A percentile compares a stretch with the other conserved stretches of the same genome.
phyloP scores from a whole-genome alignment of 2,329 filamentous ascomycete species.

The Pseudogymnoascus sp. region DNA sequence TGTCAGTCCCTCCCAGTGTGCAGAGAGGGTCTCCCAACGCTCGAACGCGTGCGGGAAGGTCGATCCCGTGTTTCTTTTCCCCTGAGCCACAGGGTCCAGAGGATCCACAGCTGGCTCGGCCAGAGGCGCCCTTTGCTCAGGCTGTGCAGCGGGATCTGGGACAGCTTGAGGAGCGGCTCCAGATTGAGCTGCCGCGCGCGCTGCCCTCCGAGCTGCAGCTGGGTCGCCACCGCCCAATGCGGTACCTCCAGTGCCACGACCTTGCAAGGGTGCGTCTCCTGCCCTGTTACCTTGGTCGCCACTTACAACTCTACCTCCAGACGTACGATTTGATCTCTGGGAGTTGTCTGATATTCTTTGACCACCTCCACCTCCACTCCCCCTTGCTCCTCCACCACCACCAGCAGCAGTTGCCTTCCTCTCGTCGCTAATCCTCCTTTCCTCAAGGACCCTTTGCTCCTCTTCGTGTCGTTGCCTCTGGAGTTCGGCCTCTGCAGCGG shows the following conservation, averaged over 20 bases:
- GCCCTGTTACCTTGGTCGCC: conserved; percentile 12
- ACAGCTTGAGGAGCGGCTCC: not conserved
- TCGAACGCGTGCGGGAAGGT: conserved; percentile 93
- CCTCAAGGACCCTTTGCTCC: conserved; percentile 46
- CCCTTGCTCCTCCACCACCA: conserved; percentile 27
- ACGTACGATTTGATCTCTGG: conserved; percentile 23
- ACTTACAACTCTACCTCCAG: conserved; percentile 17
- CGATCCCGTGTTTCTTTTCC: conserved; percentile 17
- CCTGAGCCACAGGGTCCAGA: conserved; percentile 7
- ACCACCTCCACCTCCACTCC: conserved; percentile 15
- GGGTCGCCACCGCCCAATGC: conserved; percentile 21
- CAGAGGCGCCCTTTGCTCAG: conserved; percentile 3
- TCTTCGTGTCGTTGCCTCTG: conserved; percentile 42
- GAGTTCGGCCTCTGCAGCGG: conserved; percentile 38
- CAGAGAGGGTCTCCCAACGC: conserved; percentile 91
- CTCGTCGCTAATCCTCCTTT: conserved; percentile 46
- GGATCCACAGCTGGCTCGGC: not conserved
- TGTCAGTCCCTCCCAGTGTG: conserved; percentile 95
- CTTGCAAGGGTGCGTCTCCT: conserved; percentile 20
- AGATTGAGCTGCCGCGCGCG: not conserved
- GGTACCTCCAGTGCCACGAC: conserved; percentile 20
- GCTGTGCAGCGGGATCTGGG: not conserved
- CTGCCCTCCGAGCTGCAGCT: not conserved
- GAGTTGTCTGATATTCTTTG: conserved; percentile 26
- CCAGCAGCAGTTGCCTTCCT: conserved; percentile 50